Percentiles rank a stretch among this genome's conserved stretches.
Conservation (phyloP, 164 flowering plant genomes). For the Nelumbo lutea region DNA sequence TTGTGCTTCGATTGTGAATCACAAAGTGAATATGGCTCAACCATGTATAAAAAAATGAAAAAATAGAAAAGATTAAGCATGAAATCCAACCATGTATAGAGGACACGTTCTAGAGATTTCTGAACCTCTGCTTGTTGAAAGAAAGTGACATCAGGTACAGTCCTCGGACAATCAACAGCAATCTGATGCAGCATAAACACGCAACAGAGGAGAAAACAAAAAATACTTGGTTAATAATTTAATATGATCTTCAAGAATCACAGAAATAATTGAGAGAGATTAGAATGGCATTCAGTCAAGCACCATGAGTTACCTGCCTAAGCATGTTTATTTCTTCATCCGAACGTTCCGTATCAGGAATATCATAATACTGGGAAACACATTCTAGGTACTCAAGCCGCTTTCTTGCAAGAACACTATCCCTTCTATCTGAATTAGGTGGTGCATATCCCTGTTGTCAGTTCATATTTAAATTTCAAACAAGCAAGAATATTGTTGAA, state of each 20-base stretch:
- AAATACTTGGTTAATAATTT: conserved; percentile 2
- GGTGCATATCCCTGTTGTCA: conserved; percentile 99
- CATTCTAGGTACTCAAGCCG: conserved; percentile 87
- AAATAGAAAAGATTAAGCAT: neutral
- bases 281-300: neutral
- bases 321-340: conserved; percentile 98
- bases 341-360: conserved; percentile 86
- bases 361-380: conserved; percentile 88
- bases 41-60: neutral
- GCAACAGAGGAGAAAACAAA: neutral
- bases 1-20: too few relatives aligned
- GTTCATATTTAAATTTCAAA: conserved; percentile 58
- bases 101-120: conserved; percentile 93
- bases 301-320: conserved; percentile 59
- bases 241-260: neutral
- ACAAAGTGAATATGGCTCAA: too few relatives aligned
- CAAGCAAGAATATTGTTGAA: conserved; percentile 19
- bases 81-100: conserved; percentile 74
- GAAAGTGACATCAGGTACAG: conserved; percentile 94
- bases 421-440: conserved; percentile 99
- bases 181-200: conserved; percentile 45
- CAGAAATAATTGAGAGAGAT: neutral
- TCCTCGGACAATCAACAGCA: conserved; percentile 97
- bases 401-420: conserved; percentile 82
- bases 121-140: conserved; percentile 90